phyloP scores from a whole-genome alignment of 805 yeast species.

The Jamesozyma lodderae region DNA sequence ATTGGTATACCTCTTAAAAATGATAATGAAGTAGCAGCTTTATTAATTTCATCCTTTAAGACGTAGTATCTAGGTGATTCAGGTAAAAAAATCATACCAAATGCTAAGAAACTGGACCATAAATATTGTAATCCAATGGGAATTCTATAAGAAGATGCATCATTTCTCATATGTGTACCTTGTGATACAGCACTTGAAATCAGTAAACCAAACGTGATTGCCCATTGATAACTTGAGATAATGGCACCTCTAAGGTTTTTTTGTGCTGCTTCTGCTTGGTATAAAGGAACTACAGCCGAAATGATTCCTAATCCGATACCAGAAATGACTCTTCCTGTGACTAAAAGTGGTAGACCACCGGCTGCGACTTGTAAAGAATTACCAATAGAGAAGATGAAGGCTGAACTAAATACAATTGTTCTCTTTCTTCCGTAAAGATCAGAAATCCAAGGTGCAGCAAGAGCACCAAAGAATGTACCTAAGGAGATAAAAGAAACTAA shows the following conservation, averaged over 20 bases:
- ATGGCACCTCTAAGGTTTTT: slow-evolving; percentile 74
- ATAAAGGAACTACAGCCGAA: slow-evolving; percentile 73
- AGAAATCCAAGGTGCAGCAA: slow-evolving; percentile 50
- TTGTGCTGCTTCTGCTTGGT: slow-evolving; percentile 82
- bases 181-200: slow-evolving; percentile 73
- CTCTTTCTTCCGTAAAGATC: slow-evolving; percentile 67
- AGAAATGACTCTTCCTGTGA: slow-evolving; percentile 64
- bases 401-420: slow-evolving; percentile 52
- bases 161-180: slow-evolving; percentile 49
- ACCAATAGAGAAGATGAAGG: slow-evolving; percentile 61
- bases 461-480: slow-evolving; percentile 70
- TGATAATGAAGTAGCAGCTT: slow-evolving; percentile 59
- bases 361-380: slow-evolving; percentile 61
- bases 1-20: slow-evolving; percentile 58
- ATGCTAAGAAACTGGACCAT: slow-evolving; percentile 55
- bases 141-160: slow-evolving; percentile 57
- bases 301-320: slow-evolving; percentile 68
- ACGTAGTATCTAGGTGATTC: slow-evolving; percentile 85
- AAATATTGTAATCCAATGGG: slow-evolving; percentile 71
- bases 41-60: slow-evolving; percentile 55
- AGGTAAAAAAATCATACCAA: slow-evolving; percentile 70
- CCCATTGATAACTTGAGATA: slow-evolving; percentile 80
- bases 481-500: slow-evolving; percentile 69
- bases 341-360: slow-evolving; percentile 41
- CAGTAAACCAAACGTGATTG: slow-evolving; percentile 76